These are phyloP conservation scores for Barnettozyma botsteinii DNA, from an alignment of 805 yeast species.

Conservation along the genomic window DNA sequence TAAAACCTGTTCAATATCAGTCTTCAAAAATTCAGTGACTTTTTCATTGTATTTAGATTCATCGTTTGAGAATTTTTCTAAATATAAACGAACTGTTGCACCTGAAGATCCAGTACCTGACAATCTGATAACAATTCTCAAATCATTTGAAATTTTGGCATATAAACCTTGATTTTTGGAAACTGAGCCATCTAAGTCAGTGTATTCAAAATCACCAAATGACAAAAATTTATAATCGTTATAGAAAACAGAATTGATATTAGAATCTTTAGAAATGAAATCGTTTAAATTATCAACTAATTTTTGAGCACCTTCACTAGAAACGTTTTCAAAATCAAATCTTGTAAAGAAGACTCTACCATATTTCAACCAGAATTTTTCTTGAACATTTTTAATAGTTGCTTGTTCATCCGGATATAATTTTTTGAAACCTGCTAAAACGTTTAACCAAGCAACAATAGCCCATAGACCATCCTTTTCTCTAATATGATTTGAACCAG, in stretches of 20 bases:
- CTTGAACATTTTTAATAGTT: constrained; percentile 74
- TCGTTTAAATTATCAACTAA: constrained; percentile 51
- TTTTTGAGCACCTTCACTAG: constrained; percentile 64
- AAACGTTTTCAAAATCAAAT: constrained; percentile 86
- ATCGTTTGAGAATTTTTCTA: constrained; percentile 76
- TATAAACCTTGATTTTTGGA: constrained; percentile 84
- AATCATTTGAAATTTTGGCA: constrained; percentile 74
- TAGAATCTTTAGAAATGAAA: constrained; percentile 30
- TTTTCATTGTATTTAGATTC: constrained; percentile 37
- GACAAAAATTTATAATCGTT: constrained; percentile 51
- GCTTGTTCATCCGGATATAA: constrained; percentile 50
- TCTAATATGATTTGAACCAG: constrained; percentile 95
- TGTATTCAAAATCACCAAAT: constrained; percentile 85
- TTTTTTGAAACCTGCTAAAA: constrained; percentile 76
- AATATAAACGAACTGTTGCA: constrained; percentile 89
- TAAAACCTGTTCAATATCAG: constrained; percentile 58
- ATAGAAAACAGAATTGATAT: constrained; percentile 47
- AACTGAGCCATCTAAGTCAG: constrained; percentile 91
- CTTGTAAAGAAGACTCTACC: constrained; percentile 98
- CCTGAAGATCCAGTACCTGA: constrained; percentile 98
- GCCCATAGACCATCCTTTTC: constrained; percentile 99
- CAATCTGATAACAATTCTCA: constrained; percentile 81
- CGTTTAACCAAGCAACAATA: constrained; percentile 92
- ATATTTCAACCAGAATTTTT: constrained; percentile 81
- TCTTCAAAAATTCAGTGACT: constrained; percentile 64